Evolutionary conservation across 805 yeast genomes (phyloP), one percentile per base, ranked within the genome.

Genomic region (Kodamaea laetipori): DNA sequence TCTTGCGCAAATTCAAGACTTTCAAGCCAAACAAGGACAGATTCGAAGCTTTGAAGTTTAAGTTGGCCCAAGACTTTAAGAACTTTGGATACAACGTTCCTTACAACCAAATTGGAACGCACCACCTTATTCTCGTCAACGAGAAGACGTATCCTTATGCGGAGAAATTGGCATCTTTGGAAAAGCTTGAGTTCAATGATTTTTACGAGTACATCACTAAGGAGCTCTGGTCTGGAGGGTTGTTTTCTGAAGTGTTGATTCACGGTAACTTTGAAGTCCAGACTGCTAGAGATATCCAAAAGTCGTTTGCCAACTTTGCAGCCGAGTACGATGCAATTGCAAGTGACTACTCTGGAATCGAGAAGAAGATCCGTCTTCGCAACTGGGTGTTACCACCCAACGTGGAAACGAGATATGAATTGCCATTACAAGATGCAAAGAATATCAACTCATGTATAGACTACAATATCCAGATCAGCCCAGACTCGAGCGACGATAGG

Each of bases 391-490:
- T 82, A 16, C 71, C 78, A 11, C 45, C 56, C 4, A 66, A 65
- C 5, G 60, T 67, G 19, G 58, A 62, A 1, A 69, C 61, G 46
- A 72, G 81, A 50, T 82, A 63, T 50, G 81, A 81, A 42, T 63
- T 70, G 19, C 46, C 53, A 1, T 64, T 85, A 39, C 78, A 74
- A 35, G 97, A 90, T 61, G 68, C 75, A 3, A 69, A 81, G 43
- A 88, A 92, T 59, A 75, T 84, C 45, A 92, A 92, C 58, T 85
- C 96, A 0, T 86, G 95, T 61, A 79, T 90, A 52, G 95, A 87
- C 53, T 80, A 87, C 55, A 81, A 78, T 48, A 69, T 83, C 36
- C 96, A 89, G 62, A 61, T 88, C 27, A 89, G 86, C 10, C 52
- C 57, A 3, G 45, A 51, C n/a, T 37, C 50, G 5, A 25, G 44